Evolutionary conservation across 768 basidiomycete genomes (phyloP).

Genomic region (Dioszegia hungarica): DNA sequence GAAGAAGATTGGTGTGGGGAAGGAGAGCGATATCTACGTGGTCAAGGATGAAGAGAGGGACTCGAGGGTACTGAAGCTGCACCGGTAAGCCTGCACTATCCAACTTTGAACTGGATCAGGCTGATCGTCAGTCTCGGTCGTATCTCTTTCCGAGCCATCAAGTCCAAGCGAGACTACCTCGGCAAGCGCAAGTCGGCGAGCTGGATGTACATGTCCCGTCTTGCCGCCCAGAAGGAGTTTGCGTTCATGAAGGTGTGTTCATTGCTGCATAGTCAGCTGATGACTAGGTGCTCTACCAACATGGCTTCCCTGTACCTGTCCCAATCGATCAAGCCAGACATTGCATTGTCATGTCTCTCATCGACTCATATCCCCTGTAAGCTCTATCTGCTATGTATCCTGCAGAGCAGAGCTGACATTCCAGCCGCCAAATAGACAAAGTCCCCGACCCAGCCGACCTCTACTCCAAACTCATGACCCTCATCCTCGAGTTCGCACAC

Average conservation of each 20-base stretch:
- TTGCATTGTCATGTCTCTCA: conserved; percentile 91
- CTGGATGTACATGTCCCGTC: conserved; percentile 99
- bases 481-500: conserved; percentile 88
- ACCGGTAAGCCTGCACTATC: conserved; percentile 59
- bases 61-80: conserved; percentile 86
- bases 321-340: conserved; percentile 94
- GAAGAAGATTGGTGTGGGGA: conserved; percentile 96
- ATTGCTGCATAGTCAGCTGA: background rate
- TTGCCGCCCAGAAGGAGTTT: conserved; percentile 96
- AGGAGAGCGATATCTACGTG: conserved; percentile 73
- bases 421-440: conserved; percentile 70
- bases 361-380: conserved; percentile 90
- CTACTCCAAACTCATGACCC: conserved; percentile 87
- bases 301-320: conserved; percentile 85
- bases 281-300: conserved; percentile 75
- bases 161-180: conserved; percentile 91
- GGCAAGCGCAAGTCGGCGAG: conserved; percentile 92
- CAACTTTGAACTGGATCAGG: conserved; percentile 40
- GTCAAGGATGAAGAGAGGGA: conserved; percentile 71
- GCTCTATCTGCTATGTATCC: background rate
- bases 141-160: conserved; percentile 95
- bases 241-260: conserved; percentile 88
- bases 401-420: background rate
- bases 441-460: conserved; percentile 80
- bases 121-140: conserved; percentile 60